Base-by-base conservation (phyloP, 2,329 filamentous ascomycete species). In the Alternaria solani region DNA sequence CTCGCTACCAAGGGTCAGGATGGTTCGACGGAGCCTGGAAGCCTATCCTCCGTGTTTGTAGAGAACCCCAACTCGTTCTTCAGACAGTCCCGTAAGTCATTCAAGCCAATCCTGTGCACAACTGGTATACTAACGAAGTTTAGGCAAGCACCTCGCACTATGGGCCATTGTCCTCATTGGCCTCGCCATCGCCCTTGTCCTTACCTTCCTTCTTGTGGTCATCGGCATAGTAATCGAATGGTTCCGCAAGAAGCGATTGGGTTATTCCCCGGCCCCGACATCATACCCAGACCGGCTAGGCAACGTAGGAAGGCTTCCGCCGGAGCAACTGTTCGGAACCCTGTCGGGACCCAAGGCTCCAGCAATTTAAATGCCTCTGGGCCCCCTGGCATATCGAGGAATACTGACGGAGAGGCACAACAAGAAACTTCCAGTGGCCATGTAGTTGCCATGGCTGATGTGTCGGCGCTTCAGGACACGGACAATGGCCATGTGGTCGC, bases 131-230 rank as follows among this genome's bases (percentile, higher is more conserved):
- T 72, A 66, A 73, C 51, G 43, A 32, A 9, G 8, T 25, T 42
- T 59, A 86, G 85, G 79, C 62, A 81, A 82, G 51, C 84, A 88
- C 68, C 83, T 95, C 69, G 88, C 90, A 11, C 81, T 92, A 44
- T 92, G 91, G 47, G 91, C 92, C 64, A 85, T 96, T 56, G 90
- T 96, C 39, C 86, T 96, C 12, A 94, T 96, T 65, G 89, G 88
- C 20, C 87, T 96, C 36, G 92, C 88, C 57, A 92, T 95, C 61
- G 86, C 93, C 1, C 87, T 96, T 2, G 91, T 84, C 28, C 81
- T 94, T 61, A 92, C 92, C 71, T 90, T 94, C 78, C 80, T 94
- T 46, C 84, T 96, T 53, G 91, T 96, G 54, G 84, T 91, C 51
- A 86, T 86, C 20, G 92, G 92, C 64, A 87, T 96, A 63, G 73